These are phyloP conservation scores for Calonectria leucothoes DNA, from an alignment of 2,329 filamentous ascomycete genomes.

Conservation along the genomic window DNA sequence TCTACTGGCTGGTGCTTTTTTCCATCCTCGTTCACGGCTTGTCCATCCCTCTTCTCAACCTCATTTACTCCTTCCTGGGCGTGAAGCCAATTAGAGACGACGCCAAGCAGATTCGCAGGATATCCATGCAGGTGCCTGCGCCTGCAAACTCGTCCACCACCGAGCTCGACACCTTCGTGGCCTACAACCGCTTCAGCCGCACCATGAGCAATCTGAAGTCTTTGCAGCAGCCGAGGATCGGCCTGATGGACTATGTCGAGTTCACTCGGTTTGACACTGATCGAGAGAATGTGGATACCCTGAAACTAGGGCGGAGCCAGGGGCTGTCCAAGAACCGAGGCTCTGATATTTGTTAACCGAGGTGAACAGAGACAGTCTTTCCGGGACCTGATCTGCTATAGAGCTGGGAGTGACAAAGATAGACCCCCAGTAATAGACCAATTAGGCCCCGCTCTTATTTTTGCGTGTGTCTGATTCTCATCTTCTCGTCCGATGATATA, in stretches of 20 bases:
- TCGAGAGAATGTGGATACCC: not conserved
- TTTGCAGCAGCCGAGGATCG: not conserved
- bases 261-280: not conserved
- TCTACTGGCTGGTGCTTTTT: conserved; percentile 52
- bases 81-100: conserved; percentile 51
- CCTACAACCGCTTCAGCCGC: conserved; percentile 27
- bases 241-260: not conserved
- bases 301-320: too few relatives aligned
- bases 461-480: too few relatives aligned
- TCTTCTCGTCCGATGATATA: too few relatives aligned
- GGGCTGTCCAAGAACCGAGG: not conserved
- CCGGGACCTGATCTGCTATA: not conserved
- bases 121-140: not conserved
- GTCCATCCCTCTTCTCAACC: conserved; percentile 53
- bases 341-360: not conserved
- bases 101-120: conserved; percentile 12
- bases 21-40: conserved; percentile 46
- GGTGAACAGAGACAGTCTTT: not conserved
- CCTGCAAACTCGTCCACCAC: conserved; percentile 4
- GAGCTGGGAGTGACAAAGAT: not conserved
- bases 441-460: too few relatives aligned
- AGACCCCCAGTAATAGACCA: not conserved
- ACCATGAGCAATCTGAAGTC: not conserved
- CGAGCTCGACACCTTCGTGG: conserved; percentile 4
- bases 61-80: conserved; percentile 32